These are phyloP conservation scores for Elongisporangium anandrum DNA, from an alignment of 352 stramenopile species.

Conservation along the genomic window DNA sequence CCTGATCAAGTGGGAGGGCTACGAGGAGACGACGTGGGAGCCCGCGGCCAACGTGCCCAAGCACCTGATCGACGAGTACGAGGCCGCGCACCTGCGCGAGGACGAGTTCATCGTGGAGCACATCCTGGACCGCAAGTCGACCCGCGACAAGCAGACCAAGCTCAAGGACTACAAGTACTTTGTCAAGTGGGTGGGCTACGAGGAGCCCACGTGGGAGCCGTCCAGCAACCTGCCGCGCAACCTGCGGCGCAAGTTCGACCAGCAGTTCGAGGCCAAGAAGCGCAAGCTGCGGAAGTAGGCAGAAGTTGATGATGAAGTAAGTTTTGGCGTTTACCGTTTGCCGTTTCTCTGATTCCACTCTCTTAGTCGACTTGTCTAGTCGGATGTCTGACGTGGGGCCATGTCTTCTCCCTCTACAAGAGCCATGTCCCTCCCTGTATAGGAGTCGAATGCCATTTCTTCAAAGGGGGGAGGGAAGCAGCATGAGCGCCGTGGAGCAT, in stretches of 20 bases:
- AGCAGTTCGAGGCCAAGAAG: constrained; percentile 64
- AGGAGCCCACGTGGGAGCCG: constrained; percentile 75
- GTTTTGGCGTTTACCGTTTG: background rate
- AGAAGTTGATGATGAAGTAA: background rate
- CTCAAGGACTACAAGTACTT: constrained; percentile 78
- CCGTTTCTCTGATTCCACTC: too few species aligned
- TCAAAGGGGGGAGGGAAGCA: background rate
- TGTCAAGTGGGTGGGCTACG: constrained; percentile 86
- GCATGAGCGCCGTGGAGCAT: constrained; percentile 53
- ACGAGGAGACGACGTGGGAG: constrained; percentile 78
- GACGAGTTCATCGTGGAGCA: constrained; percentile 77
- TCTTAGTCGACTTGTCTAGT: background rate
- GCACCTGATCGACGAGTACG: constrained; percentile 76
- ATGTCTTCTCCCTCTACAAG: constrained; percentile 5
- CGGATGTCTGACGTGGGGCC: background rate
- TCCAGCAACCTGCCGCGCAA: constrained; percentile 76
- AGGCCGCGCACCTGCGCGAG: constrained; percentile 62
- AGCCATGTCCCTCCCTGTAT: constrained; percentile 2
- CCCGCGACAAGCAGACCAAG: constrained; percentile 55
- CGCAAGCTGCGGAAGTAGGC: constrained; percentile 3
- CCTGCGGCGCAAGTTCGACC: constrained; percentile 72
- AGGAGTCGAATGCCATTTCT: constrained; percentile 2
- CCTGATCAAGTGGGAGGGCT: constrained; percentile 80
- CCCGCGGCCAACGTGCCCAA: constrained; percentile 73
- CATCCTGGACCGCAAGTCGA: constrained; percentile 60